Percentiles rank a stretch among this genome's conserved stretches.
Evolutionary conservation across 768 basidiomycete species (phyloP).

Genomic region (Hirschioporus abietinus): DNA sequence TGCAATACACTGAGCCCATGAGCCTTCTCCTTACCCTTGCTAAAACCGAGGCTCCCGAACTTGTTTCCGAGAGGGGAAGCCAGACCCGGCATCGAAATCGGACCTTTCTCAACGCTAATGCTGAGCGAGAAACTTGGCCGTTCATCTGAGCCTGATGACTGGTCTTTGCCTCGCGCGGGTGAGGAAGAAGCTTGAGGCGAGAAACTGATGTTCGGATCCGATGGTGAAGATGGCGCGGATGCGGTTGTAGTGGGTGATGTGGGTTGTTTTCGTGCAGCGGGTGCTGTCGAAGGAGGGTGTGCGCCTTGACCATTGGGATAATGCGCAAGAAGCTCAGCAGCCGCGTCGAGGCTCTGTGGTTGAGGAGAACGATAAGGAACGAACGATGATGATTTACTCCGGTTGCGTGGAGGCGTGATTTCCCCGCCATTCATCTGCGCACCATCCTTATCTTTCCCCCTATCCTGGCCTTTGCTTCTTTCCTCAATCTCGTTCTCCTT

Average conservation of each 20-base stretch:
- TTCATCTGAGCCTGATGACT: not conserved
- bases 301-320: constrained; percentile 11
- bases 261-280: constrained; percentile 5
- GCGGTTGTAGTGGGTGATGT: constrained; percentile 2
- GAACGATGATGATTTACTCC: constrained; percentile 51
- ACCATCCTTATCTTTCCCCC: constrained; percentile 12
- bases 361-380: constrained; percentile 48
- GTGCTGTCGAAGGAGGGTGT: not conserved
- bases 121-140: not conserved
- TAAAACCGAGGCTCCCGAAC: not conserved
- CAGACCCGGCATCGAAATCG: not conserved
- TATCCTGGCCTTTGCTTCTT: not conserved
- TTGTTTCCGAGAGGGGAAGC: not conserved
- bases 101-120: not conserved
- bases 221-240: constrained; percentile 5
- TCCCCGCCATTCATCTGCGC: constrained; percentile 21
- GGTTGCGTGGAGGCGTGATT: constrained; percentile 40
- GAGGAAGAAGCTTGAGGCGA: not conserved
- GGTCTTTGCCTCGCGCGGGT: not conserved
- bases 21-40: not conserved
- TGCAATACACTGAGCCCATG: not conserved
- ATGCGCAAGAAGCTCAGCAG: constrained; percentile 55
- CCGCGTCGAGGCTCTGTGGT: constrained; percentile 70
- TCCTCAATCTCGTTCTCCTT: constrained; percentile 25
- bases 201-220: not conserved